These are phyloP conservation scores for Brassica napus DNA, from an alignment of 345 rosid genomes.

Conservation along the genomic window DNA sequence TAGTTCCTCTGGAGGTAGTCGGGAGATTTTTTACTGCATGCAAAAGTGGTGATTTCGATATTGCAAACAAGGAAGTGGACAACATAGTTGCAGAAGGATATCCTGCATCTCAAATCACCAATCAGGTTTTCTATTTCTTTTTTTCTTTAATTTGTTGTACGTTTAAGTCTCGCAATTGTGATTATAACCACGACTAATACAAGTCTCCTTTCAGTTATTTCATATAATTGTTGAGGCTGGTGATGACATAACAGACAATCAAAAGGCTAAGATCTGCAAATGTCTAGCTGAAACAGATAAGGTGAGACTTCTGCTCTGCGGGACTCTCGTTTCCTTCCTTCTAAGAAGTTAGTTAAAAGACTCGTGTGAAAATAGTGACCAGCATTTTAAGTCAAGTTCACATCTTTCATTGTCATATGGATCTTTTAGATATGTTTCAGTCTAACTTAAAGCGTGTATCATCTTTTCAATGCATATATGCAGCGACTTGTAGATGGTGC, in stretches of 20 bases:
- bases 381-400: background rate
- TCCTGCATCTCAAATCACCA: slow-evolving; percentile 85
- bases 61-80: slow-evolving; percentile 87
- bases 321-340: background rate
- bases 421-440: background rate
- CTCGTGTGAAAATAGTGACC: background rate
- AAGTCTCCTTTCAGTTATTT: slow-evolving; percentile 55
- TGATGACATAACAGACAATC: slow-evolving; percentile 76
- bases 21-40: slow-evolving; percentile 63
- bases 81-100: slow-evolving; percentile 81
- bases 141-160: background rate
- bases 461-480: slow-evolving; percentile 18
- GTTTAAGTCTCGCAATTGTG: background rate
- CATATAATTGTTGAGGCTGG: slow-evolving; percentile 61
- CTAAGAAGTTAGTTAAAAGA: background rate
- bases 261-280: slow-evolving; percentile 89
- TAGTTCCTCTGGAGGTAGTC: slow-evolving; percentile 69
- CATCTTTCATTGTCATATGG: background rate
- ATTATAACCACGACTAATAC: slow-evolving; percentile 16
- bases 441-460: slow-evolving; percentile 1
- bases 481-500: slow-evolving; percentile 95
- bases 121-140: slow-evolving; percentile 53
- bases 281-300: slow-evolving; percentile 76
- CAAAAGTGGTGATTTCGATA: slow-evolving; percentile 87
- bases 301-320: slow-evolving; percentile 44